Conservation (phyloP, 768 basidiomycete genomes). For the Austroboletus eburneus region DNA sequence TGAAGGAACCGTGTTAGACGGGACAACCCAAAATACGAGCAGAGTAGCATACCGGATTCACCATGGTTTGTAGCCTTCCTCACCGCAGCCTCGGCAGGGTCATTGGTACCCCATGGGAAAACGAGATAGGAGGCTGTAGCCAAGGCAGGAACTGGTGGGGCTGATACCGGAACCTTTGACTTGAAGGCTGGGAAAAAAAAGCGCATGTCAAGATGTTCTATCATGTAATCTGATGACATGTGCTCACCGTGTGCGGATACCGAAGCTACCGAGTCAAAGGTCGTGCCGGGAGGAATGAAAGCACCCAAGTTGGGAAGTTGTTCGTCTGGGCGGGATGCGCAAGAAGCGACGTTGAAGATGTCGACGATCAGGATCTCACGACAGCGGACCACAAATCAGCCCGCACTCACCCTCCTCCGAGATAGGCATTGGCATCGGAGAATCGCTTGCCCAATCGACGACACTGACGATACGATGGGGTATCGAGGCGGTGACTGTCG, state of each 20-base stretch:
- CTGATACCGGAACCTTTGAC: conserved; percentile 9
- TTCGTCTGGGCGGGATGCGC: conserved; percentile 2
- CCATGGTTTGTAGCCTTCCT: conserved; percentile 19
- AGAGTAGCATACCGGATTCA: conserved; percentile 8
- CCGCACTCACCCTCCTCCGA: conserved; percentile 14
- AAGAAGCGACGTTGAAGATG: not conserved
- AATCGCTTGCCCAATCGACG: conserved; percentile 92
- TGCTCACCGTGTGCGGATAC: conserved; percentile 5
- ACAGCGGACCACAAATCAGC: not conserved
- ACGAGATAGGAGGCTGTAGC: conserved; percentile 59
- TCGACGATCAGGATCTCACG: conserved; percentile 5
- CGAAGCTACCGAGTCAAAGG: conserved; percentile 14
- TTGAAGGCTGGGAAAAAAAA: conserved; percentile 6
- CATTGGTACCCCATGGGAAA: conserved; percentile 81
- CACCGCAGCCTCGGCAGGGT: conserved; percentile 55
- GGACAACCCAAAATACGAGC: not conserved
- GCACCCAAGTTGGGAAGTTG: conserved; percentile 25
- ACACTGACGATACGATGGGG: conserved; percentile 83
- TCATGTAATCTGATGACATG: not conserved
- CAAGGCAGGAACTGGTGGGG: conserved; percentile 7
- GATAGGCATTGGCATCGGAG: conserved; percentile 38
- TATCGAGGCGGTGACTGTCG: conserved; percentile 67
- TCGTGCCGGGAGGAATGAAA: conserved; percentile 21
- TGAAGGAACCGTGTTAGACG: not conserved
- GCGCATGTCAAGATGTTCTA: not conserved